A percentile compares a stretch with the other conserved stretches of the same genome.
Conservation (phyloP, 768 basidiomycete genomes). For the Artomyces pyxidatus region DNA sequence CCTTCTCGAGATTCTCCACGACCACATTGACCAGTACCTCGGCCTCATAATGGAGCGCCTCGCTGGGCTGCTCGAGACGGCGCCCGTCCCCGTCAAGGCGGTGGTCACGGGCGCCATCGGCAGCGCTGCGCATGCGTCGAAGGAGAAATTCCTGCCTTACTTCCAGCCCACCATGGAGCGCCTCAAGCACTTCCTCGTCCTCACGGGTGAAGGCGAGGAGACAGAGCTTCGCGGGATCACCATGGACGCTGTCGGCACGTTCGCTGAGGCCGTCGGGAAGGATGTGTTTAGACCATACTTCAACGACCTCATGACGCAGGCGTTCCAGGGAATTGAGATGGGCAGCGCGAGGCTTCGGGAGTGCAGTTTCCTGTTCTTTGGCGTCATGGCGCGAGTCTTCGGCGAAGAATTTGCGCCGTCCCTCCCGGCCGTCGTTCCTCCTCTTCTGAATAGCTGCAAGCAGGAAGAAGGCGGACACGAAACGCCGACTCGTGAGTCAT, state of each 20-base stretch:
- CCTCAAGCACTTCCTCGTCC: slow-evolving; percentile 80
- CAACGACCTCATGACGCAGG: slow-evolving; percentile 91
- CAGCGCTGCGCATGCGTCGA: slow-evolving; percentile 94
- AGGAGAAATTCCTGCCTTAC: slow-evolving; percentile 85
- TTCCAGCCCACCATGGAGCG: slow-evolving; percentile 87
- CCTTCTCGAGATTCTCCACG: slow-evolving; percentile 88
- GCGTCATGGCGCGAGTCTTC: slow-evolving; percentile 96
- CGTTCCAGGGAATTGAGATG: slow-evolving; percentile 83
- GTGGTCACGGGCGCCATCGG: slow-evolving; percentile 98
- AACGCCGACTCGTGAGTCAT: slow-evolving; percentile 18
- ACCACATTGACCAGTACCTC: slow-evolving; percentile 87
- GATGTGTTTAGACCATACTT: slow-evolving; percentile 95
- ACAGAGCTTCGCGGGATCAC: slow-evolving; percentile 92
- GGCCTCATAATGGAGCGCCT: slow-evolving; percentile 93
- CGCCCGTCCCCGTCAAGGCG: slow-evolving; percentile 80
- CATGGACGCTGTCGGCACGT: slow-evolving; percentile 98
- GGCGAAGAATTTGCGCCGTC: slow-evolving; percentile 89
- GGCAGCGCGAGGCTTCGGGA: slow-evolving; percentile 85
- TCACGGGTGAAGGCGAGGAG: slow-evolving; percentile 86
- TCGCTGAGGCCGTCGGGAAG: slow-evolving; percentile 93
- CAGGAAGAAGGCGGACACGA: slow-evolving; percentile 77
- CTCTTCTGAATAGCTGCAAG: slow-evolving; percentile 73
- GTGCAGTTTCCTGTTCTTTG: slow-evolving; percentile 97
- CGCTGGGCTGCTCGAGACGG: slow-evolving; percentile 75
- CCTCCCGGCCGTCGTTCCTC: slow-evolving; percentile 78